Base-by-base conservation (phyloP, 2,329 filamentous ascomycete genomes). In the Periconia macrospinosa region DNA sequence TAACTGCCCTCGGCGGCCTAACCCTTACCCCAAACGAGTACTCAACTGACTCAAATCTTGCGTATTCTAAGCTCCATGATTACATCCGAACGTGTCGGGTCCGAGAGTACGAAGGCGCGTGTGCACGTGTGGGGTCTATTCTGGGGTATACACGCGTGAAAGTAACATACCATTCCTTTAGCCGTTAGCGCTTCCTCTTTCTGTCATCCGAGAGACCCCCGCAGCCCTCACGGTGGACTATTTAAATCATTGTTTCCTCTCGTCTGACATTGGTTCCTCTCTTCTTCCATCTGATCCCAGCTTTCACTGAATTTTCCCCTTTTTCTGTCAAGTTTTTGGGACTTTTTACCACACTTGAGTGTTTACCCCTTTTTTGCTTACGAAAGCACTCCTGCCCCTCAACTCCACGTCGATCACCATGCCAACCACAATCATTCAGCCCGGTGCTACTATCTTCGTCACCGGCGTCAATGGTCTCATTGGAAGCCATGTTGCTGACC, bases 401-500 rank as follows among this genome's bases (percentile, higher is more conserved):
- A 19, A 8, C 40, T 15, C 6, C 6, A 37, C 14, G n/a, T 49
- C 33, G 18, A 19, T 20, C 51, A 53, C 7, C 20, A 66, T 67
- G 58, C 52, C 55, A 44, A 55, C 57, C 9, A 51, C 61, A 15
- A 49, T 55, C 15, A 52, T 70, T 15, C 47, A 61, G 1, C 61
- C 67, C 3, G 68, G 65, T 30, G 58, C 62, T 17, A 65, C 56
- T 5, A 46, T 75, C 27, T 62, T 75, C 9, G 68, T 75, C 2
- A 75, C 72, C 0, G 73, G 72, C 11, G 66, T 61, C 7, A 74
- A 70, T 53, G 72, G 73, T 13, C 57, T 73, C 18, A 67, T 75
- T 23, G 72, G 66, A 15, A 66, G 62, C 18, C 66, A 73, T 47
- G 45, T 73, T 1, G 65, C 55, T 2, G 67, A 74, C 40, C 66